A percentile compares a stretch with the other conserved stretches of the same genome.
Evolutionary conservation across 2,329 filamentous ascomycete genomes (phyloP).

Genomic region (Phialophora verrucosa): DNA sequence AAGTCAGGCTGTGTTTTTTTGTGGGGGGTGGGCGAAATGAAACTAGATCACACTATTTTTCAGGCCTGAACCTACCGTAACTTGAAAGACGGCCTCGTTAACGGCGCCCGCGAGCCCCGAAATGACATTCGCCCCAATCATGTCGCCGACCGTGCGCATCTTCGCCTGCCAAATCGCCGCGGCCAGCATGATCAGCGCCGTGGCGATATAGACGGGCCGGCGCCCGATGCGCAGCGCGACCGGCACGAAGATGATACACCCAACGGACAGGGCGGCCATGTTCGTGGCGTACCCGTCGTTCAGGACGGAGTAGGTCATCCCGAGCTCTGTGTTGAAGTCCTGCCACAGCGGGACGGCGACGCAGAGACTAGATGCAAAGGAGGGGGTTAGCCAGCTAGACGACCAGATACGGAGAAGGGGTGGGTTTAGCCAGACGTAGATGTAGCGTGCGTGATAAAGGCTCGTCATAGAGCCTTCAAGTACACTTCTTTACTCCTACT

Average conservation of each 20-base stretch:
- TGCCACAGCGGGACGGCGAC: slow-evolving; percentile 50
- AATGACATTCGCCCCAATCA: slow-evolving; percentile 50
- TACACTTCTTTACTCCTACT: not conserved
- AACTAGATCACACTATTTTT: too few relatives aligned
- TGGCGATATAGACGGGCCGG: slow-evolving; percentile 51
- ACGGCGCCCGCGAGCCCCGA: slow-evolving; percentile 52
- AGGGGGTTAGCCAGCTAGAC: not conserved
- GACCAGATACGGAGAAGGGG: slow-evolving; percentile 18
- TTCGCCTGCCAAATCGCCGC: slow-evolving; percentile 50
- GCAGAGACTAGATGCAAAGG: slow-evolving; percentile 39
- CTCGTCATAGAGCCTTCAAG: not conserved
- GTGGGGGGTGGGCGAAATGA: too few relatives aligned
- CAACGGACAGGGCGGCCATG: slow-evolving; percentile 48
- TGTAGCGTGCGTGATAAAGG: not conserved
- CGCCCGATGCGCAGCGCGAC: slow-evolving; percentile 52
- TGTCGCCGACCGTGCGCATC: slow-evolving; percentile 49
- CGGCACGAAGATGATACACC: slow-evolving; percentile 51
- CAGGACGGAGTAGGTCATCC: slow-evolving; percentile 47
- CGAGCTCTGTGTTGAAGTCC: slow-evolving; percentile 49
- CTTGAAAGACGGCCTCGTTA: slow-evolving; percentile 51
- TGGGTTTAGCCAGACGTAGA: not conserved
- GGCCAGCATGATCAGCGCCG: slow-evolving; percentile 46
- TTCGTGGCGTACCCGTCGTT: slow-evolving; percentile 53
- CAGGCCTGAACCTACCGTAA: slow-evolving; percentile 42
- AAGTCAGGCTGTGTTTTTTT: not conserved